Evolutionary conservation across 129 eudicot genomes (phyloP), one percentile per base, ranked within the genome.

Genomic region (Dittrichia graveolens): DNA sequence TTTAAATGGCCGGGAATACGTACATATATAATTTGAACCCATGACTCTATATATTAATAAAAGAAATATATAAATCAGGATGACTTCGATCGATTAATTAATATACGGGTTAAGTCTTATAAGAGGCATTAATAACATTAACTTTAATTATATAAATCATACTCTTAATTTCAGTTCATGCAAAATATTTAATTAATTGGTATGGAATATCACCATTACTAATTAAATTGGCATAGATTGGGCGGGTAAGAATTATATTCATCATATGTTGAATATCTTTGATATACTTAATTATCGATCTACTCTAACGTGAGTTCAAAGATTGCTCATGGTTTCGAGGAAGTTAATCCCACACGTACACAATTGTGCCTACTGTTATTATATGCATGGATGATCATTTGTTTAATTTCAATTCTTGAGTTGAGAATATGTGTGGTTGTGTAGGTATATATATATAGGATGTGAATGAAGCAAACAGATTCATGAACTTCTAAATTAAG

Each of bases 401-500:
- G 14, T 6, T 24, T 58, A n/a, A n/a, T n/a, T 58, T 58, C 50
- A 13, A 10, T 42, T 39, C 12, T 3, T 3, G 42, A 31, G 34
- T 67, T 67, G 5, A 47, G 38, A 65, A 4, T 11, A 11, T 24
- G 55, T 8, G 43, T 38, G 52, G 62, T n/a, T n/a, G n/a, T n/a
- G n/a, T n/a, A n/a, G n/a, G n/a, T n/a, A n/a, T n/a, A n/a, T n/a
- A n/a, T n/a, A n/a, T n/a, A n/a, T n/a, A n/a, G n/a, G n/a, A n/a
- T n/a, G 6, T 50, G 55, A 24, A 24, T 24, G 31, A 24, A 24
- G 31, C 31, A 24, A 24, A 24, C 31, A 24, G 2, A 24, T 24
- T 24, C 31, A 24, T 24, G 31, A 24, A 24, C 31, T 54, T 41
- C 43, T 70, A 18, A 57, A n/a, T n/a, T n/a, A n/a, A 70, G 75